Conservation (phyloP, 225 moss, liverwort and hornwort genomes). For the Polytrichum commune region DNA sequence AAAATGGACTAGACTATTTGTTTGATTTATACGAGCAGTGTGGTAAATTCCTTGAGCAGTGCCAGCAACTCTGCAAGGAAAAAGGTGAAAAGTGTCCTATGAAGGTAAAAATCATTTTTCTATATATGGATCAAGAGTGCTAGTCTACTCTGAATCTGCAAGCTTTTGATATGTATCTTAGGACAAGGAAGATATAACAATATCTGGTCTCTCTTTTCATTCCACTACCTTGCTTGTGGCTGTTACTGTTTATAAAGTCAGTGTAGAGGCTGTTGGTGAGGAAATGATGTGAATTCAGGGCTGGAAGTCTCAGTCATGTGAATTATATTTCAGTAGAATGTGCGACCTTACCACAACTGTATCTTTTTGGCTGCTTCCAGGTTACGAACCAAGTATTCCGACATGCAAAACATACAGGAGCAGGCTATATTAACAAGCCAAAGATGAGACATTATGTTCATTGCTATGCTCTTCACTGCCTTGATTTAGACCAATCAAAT, state of each 20-base stretch:
- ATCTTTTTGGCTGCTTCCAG: slow-evolving; percentile 23
- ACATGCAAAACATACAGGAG: slow-evolving; percentile 69
- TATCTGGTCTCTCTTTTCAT: neutral
- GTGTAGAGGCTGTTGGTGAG: neutral
- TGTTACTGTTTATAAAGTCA: neutral
- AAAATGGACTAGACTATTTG: slow-evolving; percentile 65
- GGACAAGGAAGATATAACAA: no score
- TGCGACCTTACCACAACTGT: neutral
- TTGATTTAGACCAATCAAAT: slow-evolving; percentile 62
- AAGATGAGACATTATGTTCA: slow-evolving; percentile 81
- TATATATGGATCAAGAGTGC: neutral
- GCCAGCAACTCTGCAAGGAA: slow-evolving; percentile 59
- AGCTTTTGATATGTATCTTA: no score
- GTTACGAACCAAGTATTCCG: slow-evolving; percentile 75
- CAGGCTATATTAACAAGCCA: slow-evolving; percentile 73
- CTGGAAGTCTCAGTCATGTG: neutral
- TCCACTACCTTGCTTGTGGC: neutral
- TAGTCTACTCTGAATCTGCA: neutral
- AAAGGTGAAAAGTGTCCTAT: slow-evolving; percentile 75
- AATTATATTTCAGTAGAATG: neutral
- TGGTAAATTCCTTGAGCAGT: slow-evolving; percentile 63
- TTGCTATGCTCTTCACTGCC: slow-evolving; percentile 69
- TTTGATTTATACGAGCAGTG: slow-evolving; percentile 69
- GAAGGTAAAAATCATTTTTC: slow-evolving; percentile 33
- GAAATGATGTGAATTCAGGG: neutral